Conservation (phyloP, 2,329 filamentous ascomycete genomes). For the Penicillium sp. region DNA sequence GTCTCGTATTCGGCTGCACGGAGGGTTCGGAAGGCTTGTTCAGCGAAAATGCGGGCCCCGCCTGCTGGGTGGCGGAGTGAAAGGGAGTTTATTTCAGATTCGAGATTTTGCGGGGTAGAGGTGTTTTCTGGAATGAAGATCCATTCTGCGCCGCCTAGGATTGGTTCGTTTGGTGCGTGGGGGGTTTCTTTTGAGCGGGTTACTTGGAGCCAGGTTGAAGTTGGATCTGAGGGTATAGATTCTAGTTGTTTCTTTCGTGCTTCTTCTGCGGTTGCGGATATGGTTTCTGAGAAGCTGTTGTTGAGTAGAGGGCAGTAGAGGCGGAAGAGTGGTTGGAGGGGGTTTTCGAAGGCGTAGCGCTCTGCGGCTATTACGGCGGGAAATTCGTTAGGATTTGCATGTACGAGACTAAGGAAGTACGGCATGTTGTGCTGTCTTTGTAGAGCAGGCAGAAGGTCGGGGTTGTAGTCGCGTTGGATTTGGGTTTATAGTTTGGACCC, state of each 20-base stretch:
- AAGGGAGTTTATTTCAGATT: not conserved
- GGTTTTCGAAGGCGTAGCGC: conserved; percentile 3
- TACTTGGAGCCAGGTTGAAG: not conserved
- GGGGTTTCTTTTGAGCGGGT: not conserved
- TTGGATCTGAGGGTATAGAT: not conserved
- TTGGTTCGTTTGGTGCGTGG: not conserved
- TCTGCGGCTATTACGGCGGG: not conserved
- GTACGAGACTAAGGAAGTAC: not conserved
- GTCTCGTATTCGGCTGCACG: not conserved
- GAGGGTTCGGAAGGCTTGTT: not conserved
- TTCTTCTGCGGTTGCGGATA: not conserved
- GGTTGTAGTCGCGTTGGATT: not conserved
- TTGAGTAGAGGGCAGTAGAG: conserved; percentile 3
- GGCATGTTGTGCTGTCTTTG: not conserved
- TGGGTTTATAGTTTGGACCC: not conserved
- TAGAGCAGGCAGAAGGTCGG: not conserved
- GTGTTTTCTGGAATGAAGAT: not conserved
- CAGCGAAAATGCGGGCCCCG: not conserved
- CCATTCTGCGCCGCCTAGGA: not conserved
- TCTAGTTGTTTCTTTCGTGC: not conserved
- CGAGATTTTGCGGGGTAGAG: not conserved
- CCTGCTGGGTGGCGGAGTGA: not conserved
- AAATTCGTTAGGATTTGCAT: not conserved
- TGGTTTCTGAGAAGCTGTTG: not conserved
- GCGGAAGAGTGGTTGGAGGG: conserved; percentile 1